These are phyloP conservation scores for Pistacia vera DNA, from an alignment of 345 rosid genomes.

Conservation along the genomic window DNA sequence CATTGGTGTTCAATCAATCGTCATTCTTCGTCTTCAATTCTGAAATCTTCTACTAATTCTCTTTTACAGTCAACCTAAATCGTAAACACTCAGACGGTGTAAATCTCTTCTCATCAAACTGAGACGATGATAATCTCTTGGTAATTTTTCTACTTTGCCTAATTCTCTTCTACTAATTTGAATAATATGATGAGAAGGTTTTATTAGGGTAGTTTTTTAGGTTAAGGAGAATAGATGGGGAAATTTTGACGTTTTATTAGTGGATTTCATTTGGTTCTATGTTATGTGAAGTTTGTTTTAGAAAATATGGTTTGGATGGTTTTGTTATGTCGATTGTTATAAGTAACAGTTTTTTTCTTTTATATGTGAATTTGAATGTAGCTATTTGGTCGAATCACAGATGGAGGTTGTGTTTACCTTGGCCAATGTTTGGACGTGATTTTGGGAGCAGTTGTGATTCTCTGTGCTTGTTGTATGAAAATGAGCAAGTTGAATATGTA, in stretches of 20 bases:
- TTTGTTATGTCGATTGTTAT: background rate
- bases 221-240: background rate
- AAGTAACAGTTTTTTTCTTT: background rate
- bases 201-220: background rate
- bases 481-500: background rate
- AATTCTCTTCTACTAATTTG: background rate
- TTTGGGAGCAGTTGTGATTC: background rate
- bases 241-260: background rate
- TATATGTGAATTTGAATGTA: background rate
- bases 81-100: no score
- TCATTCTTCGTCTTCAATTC: no score
- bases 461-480: background rate
- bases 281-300: background rate
- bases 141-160: no score
- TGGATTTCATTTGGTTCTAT: background rate
- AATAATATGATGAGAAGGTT: background rate
- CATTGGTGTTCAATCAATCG: no score
- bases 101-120: no score
- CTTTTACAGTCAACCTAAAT: no score
- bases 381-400: background rate
- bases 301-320: background rate
- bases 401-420: background rate
- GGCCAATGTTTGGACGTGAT: no score
- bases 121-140: no score
- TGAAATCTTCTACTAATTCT: no score